Evolutionary conservation across 768 basidiomycete species (phyloP), one percentile per base, ranked within the genome.

Genomic region (Hydnomerulius pinastri): DNA sequence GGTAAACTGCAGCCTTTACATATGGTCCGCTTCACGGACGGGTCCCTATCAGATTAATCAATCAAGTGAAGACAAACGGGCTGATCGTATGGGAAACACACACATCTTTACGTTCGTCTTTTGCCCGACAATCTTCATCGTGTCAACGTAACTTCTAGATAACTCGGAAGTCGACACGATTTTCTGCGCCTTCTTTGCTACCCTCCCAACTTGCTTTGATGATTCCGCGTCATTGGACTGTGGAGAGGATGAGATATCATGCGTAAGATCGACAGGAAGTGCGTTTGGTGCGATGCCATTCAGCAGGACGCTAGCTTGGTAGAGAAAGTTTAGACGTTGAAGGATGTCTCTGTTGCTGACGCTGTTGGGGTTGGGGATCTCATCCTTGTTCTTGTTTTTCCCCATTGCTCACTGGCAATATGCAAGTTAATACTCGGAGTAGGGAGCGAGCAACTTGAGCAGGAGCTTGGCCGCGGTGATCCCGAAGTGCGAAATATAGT

Each of bases 311-410:
- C 86, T 85, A 29, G 90, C 87, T 69, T 92, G 92, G 62, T 89
- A 92, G 29, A 93, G 78, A 65, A 89, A 93, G 69, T 88, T 92
- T 53, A 93, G 77, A 24, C 91, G 78, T 66, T 93, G 91, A 18
- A 91, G 77, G 40, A 88, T 81, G 61, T 93, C 92, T 24, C 82
- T 74, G 64, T 91, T 90, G 10, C 75, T 59, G 27, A 87, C 75
- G 52, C 68, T 78, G 65, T 73, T 77, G 2, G 82, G 73, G 50
- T 79, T 87, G 5, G 84, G 84, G 8, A 60, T 69, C 15, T 80
- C 78, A 48, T 80, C 79, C 61, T 79, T 83, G 52, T 71, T 69
- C 55, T 85, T 86, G 56, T 55, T 55, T 71, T 89, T 91, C 17
- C 71, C 87, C 90, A 91, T 90, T 30, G 46, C 13, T 10, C 11